Base-by-base conservation (phyloP, 192 early-diverging fungal species). In the Pilaira anomala region DNA sequence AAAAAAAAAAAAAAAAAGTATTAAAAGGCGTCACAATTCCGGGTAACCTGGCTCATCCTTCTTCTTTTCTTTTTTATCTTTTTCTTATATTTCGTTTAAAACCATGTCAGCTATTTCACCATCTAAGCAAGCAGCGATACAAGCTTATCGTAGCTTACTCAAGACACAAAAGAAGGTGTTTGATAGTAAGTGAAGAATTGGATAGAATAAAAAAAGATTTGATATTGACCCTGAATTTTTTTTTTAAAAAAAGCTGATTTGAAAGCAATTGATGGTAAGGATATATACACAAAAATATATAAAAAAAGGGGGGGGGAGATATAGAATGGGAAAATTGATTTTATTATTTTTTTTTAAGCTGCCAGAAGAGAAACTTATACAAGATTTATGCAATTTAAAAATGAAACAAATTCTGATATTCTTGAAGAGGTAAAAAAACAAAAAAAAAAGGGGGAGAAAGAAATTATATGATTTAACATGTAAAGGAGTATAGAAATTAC, bases 131-230 rank as follows among this genome's bases (percentile, higher is more conserved):
- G 59, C 66, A 50, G 66, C 51, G 16, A 62, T 68, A n/a, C 36
- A 48, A 29, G 70, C 70, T 29, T 72, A 72, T 29, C 53, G 59
- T 39, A 46, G 65, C 22, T 58, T 72, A 41, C 39, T 72, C 26
- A 53, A 63, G 60, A 66, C 70, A 7, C 70, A 72, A 50, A 60
- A 50, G 33, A 22, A 62, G 45, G 65, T 66, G 7, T 72, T 72
- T 58, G 52, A 45, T 48, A 42, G 70, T 72, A 57, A 66, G 58
- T 56, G 18, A 13, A 19, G 14, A 14, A 51, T 45, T 39, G 16
- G 14, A 49, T 48, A 16, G 3, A 26, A 28, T 41, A 22, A 26
- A 49, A 33, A 21, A 14, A 11, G 46, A 39, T 51, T 4, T 11
- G 11, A 33, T 18, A 24, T 36, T 46, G 29, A 36, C 9, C 12